Base-by-base conservation (phyloP, 1,284 basidiomycete species). In the Cutaneotrichosporon sp. region DNA sequence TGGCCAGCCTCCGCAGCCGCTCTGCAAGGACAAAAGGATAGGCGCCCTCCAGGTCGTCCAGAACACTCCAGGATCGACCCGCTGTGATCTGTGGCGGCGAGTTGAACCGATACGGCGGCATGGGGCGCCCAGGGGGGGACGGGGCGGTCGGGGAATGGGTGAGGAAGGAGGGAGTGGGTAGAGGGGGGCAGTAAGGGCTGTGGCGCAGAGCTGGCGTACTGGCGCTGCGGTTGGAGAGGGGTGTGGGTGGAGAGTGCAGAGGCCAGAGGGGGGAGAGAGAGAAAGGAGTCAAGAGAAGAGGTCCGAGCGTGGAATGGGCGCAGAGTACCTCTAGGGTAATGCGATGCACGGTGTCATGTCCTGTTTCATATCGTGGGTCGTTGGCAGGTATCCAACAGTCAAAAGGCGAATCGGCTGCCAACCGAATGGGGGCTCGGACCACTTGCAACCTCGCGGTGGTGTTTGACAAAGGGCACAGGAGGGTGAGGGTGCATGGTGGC, bases 271-370 rank as follows among this genome's bases (percentile, higher is more conserved):
- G 22, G 22, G 20, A 20, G 20, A n/a, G n/a, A n/a, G 43, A 20
- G 8, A 13, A 11, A 22, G 43, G 20, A n/a, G n/a, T n/a, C n/a
- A n/a, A n/a, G 36, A 42, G 14, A n/a, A 42, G 36, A 42, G 13
- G 51, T 38, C 51, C 20, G 13, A 53, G 51, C 51, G 24, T 27
- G 51, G 51, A 34, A 53, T 53, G 51, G 34, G 33, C 33, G 47
- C 25, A 11, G 18, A 18, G 38, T 47, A 42, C 22, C 22, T 14
- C 45, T 24, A 13, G 45, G 22, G 45, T 22, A 16, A 6, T 14
- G 36, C 9, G 16, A 18, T 42, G 38, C 38, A 42, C 38, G 38
- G 16, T 42, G 38, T n/a, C 18, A 42, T 42, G 38, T n/a, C 47
- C 25, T 49, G 45, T 24, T 47, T 24, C 22, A 27, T 24, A 9